Evolutionary conservation across 2,329 filamentous ascomycete species (phyloP), one percentile per base, ranked within the genome.

Genomic region (Chaetomium sp.): DNA sequence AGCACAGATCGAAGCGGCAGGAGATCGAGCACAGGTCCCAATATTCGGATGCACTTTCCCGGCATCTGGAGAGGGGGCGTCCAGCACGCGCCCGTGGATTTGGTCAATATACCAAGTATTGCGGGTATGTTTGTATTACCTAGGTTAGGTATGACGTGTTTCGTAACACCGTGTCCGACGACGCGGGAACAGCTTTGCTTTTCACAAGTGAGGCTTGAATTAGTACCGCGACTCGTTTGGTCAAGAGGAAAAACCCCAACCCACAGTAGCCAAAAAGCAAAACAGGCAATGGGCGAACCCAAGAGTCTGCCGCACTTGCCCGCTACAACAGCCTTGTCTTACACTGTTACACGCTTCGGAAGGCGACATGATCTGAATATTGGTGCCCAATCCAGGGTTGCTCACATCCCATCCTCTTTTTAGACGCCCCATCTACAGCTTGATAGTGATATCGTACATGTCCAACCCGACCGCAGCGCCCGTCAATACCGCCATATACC

Each of bases 401-500:
- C 16, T 27, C 35, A 19, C 42, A 31, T 6, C 7, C 16, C 38
- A 35, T 35, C 33, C 10, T 35, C 33, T 12, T 35, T 35, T 35
- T 35, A 12, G 33, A 13, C 33, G 10, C 38, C 13, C 47, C 12
- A 55, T 29, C 27, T 69, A 72, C 57, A 93, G 73, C 76, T 91
- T 93, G 71, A 93, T 87, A 23, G 86, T 90, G 8, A 93, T 80
- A 72, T 91, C 78, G 70, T 82, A 87, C 60, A 77, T 72, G 75
- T 94, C 90, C 67, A 94, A 75, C 1, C 75, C 80, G 16, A 94
- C 77, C 1, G 92, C 94, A 57, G 91, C 74, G 0, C 77, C 85
- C 0, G 91, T 90, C 53, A 97, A 67, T 0, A 83, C 78, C 2
- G 80, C 84, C 58, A 89, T 88, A 76, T 98, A 98, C 5, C 76